Conservation (phyloP, 257 asterid species). For the Solanum piurae region DNA sequence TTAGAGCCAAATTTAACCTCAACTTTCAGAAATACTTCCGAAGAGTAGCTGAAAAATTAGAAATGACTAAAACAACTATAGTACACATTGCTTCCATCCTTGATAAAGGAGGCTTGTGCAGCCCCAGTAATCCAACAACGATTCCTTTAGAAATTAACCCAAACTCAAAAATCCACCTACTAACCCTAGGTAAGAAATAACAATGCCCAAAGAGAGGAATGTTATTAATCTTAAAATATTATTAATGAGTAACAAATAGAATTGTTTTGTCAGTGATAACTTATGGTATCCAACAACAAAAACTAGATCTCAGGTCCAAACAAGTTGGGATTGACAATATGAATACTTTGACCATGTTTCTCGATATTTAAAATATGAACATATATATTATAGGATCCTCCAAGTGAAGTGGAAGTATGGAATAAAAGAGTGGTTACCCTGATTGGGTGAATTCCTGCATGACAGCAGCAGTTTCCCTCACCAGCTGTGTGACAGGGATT, state of each 20-base stretch:
- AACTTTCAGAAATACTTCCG: not conserved
- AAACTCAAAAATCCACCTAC: not conserved
- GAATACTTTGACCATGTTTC: not conserved
- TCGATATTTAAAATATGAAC: not conserved
- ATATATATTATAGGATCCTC: not conserved
- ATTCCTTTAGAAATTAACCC: not conserved
- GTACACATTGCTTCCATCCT: not conserved
- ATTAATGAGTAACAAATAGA: not conserved
- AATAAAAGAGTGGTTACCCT: constrained; percentile 39
- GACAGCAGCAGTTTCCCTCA: constrained; percentile 97
- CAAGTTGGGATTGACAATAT: not conserved
- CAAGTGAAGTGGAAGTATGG: not conserved
- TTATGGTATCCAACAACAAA: not conserved
- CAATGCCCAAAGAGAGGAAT: not conserved
- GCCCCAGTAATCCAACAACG: not conserved
- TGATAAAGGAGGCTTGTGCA: not conserved
- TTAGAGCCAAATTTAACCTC: not conserved
- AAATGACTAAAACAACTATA: not conserved
- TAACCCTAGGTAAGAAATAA: not conserved
- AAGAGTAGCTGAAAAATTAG: not conserved
- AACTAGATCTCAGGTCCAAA: not conserved
- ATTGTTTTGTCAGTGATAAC: not conserved
- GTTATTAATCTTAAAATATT: not conserved
- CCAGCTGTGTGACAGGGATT: constrained; percentile 93
- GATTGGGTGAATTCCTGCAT: constrained; percentile 99